Conservation (phyloP, 2,329 filamentous ascomycete genomes). For the Conoideocrella luteorostrata region DNA sequence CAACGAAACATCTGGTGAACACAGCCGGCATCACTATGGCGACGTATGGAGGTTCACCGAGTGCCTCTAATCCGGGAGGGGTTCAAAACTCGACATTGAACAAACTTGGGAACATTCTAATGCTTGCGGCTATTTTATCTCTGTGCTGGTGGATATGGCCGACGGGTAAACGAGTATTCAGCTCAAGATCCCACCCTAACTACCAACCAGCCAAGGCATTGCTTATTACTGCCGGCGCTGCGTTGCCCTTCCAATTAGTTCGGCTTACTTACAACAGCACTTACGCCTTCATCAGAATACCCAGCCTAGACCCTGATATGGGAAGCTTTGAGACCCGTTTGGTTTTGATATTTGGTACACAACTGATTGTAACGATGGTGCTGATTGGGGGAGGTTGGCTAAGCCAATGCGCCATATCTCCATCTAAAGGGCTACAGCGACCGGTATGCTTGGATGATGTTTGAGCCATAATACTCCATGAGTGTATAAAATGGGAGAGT, state of each 20-base stretch:
- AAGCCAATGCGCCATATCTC: too few species aligned
- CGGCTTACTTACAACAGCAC: background rate
- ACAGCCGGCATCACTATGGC: background rate
- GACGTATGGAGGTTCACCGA: background rate
- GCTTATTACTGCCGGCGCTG: background rate
- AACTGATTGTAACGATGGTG: background rate
- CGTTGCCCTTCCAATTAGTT: background rate
- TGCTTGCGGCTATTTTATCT: background rate
- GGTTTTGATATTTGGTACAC: background rate
- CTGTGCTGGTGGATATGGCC: background rate
- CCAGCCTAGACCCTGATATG: background rate
- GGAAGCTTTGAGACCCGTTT: background rate
- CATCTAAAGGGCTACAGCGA: too few species aligned
- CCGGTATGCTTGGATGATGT: too few species aligned
- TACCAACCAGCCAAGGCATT: background rate
- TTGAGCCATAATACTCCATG: too few species aligned
- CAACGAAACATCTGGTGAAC: background rate
- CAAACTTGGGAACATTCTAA: background rate
- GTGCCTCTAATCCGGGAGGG: background rate
- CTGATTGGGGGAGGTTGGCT: background rate
- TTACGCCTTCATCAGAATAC: background rate
- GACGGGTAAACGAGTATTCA: background rate
- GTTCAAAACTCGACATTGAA: background rate
- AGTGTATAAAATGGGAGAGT: too few species aligned
- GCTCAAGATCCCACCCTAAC: background rate